phyloP scores from a whole-genome alignment of 2,329 filamentous ascomycete genomes.

The Diplocarpon mali region DNA sequence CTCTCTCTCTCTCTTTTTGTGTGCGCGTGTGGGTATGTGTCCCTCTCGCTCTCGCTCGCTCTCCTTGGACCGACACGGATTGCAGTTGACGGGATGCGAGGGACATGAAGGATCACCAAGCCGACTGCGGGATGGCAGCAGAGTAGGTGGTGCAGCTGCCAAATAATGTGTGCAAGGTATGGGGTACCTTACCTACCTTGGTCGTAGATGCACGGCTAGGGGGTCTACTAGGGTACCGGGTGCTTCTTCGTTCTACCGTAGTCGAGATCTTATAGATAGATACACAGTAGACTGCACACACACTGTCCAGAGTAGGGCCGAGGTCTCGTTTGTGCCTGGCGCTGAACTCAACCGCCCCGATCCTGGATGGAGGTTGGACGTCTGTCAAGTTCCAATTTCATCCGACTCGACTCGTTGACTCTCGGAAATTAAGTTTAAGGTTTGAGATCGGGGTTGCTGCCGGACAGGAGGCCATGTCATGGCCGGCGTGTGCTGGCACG shows the following conservation, averaged over 20 bases:
- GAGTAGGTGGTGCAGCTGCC: not conserved
- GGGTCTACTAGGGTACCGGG: not conserved
- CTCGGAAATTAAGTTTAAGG: not conserved
- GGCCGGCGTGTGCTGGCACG: not conserved
- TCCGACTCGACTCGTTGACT: not conserved
- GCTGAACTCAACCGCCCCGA: not conserved
- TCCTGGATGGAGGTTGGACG: no score
- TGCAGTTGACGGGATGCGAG: not conserved
- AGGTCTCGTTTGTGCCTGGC: not conserved
- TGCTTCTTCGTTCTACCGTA: not conserved
- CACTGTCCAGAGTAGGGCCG: no score
- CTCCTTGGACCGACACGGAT: not conserved
- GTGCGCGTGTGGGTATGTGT: no score
- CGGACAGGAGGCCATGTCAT: not conserved
- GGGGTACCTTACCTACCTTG: not conserved
- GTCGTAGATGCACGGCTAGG: not conserved
- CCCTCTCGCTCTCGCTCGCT: not conserved
- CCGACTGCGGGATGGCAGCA: not conserved
- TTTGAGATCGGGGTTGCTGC: not conserved
- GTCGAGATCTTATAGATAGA: not conserved
- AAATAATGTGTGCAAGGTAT: no score
- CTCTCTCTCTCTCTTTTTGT: not conserved
- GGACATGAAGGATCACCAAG: not conserved
- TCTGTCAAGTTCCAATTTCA: not conserved
- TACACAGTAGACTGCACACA: no score